A percentile compares a stretch with the other conserved stretches of the same genome.
Evolutionary conservation across 129 eudicot genomes (phyloP).

Genomic region (Escallonia herrerae): DNA sequence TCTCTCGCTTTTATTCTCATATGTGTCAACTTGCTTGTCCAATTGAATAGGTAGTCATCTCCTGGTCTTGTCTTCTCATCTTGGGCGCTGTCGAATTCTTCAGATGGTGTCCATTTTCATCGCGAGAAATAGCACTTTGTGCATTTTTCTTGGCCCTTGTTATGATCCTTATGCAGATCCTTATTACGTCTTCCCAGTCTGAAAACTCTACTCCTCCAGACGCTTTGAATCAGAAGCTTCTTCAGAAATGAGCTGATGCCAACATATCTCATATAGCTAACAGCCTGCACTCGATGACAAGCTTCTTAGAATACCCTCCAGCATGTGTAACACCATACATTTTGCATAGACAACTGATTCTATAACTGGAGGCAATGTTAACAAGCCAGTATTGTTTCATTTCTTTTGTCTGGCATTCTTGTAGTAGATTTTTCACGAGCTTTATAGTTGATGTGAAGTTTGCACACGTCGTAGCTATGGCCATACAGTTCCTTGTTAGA

Average conservation of each 20-base stretch:
- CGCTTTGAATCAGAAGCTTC: slow-evolving; percentile 43
- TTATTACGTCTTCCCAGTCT: slow-evolving; percentile 50
- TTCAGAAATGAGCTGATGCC: slow-evolving; percentile 5
- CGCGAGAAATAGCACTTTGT: slow-evolving; percentile 46
- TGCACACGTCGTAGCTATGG: no score
- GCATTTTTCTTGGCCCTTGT: slow-evolving; percentile 41
- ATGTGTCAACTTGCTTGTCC: neutral
- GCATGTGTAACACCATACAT: no score
- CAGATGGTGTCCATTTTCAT: slow-evolving; percentile 46
- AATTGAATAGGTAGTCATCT: slow-evolving; percentile 48
- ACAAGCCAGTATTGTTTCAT: no score
- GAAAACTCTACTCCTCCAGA: slow-evolving; percentile 48
- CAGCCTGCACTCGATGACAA: no score
- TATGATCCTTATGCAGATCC: slow-evolving; percentile 56
- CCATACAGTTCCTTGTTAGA: no score
- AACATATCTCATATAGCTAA: no score
- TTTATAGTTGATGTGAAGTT: no score
- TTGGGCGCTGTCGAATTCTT: slow-evolving; percentile 35
- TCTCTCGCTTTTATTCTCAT: neutral
- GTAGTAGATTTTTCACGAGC: no score
- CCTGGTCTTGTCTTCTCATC: slow-evolving; percentile 48
- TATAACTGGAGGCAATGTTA: no score
- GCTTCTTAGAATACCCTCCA: no score
- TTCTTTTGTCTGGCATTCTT: no score
- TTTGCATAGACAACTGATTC: no score